Evolutionary conservation across 163 green algal species (phyloP), one percentile per base, ranked within the genome.

Genomic region (Chlamydomonas reinhardtii): DNA sequence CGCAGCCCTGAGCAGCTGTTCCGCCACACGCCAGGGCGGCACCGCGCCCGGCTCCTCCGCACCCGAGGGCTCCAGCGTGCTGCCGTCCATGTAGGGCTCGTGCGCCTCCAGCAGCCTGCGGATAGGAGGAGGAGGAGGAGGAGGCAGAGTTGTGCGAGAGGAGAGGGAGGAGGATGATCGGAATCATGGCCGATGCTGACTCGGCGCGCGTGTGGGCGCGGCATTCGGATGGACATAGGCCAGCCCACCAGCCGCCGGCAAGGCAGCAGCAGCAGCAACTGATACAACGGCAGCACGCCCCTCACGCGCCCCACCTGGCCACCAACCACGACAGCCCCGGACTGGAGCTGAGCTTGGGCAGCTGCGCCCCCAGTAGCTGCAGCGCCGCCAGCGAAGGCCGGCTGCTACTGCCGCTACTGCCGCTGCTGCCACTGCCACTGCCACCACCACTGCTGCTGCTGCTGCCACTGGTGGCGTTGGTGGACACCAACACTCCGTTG

Each of bases 261-360:
- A n/a, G n/a, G 39, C 39, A 48, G 39, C 8, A 48, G 39, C 39
- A 48, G 39, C 39, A 48, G 39, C 39, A 48, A 48, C 8, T 48
- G 39, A 48, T 8, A 8, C 39, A 48, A 8, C 39, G 8, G 39
- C 39, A 48, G 39, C 39, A 48, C 5, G 8, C 39, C 5, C 5
- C 39, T 14, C 39, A 14, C 5, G 39, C 5, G 5, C 20, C 77
- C 6, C 16, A 85, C 77, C 66, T 76, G 31, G 31, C 31, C 66
- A 85, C 52, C 43, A 85, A 31, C n/a, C 66, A 61, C 1, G 77
- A 85, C 77, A 85, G 68, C 31, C 77, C 77, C 22, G 77, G 77
- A 17, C 29, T 9, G 20, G 77, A 76, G 19, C 48, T 31, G 32
- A 85, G 65, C 66, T 76, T 39, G 27, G 77, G 77, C 66, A 76